Percentiles rank a stretch among this genome's conserved stretches.
phyloP scores from a whole-genome alignment of 495 filamentous ascomycete genomes.

The Aspergillus mulundensis region DNA sequence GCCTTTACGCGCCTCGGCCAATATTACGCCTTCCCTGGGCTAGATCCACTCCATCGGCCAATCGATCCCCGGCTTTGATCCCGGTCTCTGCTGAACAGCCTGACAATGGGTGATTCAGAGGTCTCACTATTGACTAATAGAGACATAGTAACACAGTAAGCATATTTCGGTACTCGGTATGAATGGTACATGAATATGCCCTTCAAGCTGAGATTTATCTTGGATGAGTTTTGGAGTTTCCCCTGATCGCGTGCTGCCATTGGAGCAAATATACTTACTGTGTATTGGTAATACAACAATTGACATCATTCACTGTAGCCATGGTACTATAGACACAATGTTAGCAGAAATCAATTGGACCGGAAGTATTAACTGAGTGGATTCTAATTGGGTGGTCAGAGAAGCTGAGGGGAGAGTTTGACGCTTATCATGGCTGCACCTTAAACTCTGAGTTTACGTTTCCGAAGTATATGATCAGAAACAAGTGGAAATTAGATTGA shows the following conservation, averaged over 20 bases:
- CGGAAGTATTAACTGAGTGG: not conserved
- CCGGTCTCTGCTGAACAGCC: not conserved
- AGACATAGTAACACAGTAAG: not conserved
- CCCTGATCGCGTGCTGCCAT: constrained; percentile 3
- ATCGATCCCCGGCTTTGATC: not conserved
- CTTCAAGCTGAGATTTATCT: too few species aligned
- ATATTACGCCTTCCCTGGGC: constrained; percentile 7
- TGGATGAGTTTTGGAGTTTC: not conserved
- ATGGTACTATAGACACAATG: not conserved
- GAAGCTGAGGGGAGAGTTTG: not conserved
- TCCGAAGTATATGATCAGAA: not conserved
- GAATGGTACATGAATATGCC: too few species aligned
- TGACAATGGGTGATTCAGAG: not conserved
- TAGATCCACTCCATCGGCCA: constrained; percentile 3
- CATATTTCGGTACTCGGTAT: too few species aligned
- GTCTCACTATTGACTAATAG: not conserved
- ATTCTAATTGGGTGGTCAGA: not conserved
- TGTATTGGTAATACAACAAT: constrained; percentile 2
- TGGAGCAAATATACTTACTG: constrained; percentile 13
- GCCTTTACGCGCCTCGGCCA: constrained; percentile 7
- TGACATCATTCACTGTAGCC: constrained; percentile 3
- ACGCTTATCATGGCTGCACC: not conserved
- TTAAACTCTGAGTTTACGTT: not conserved
- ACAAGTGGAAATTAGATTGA: too few species aligned
- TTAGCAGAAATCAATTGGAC: not conserved